Conservation (phyloP, 495 filamentous ascomycete species). For the Daldinia loculata region DNA sequence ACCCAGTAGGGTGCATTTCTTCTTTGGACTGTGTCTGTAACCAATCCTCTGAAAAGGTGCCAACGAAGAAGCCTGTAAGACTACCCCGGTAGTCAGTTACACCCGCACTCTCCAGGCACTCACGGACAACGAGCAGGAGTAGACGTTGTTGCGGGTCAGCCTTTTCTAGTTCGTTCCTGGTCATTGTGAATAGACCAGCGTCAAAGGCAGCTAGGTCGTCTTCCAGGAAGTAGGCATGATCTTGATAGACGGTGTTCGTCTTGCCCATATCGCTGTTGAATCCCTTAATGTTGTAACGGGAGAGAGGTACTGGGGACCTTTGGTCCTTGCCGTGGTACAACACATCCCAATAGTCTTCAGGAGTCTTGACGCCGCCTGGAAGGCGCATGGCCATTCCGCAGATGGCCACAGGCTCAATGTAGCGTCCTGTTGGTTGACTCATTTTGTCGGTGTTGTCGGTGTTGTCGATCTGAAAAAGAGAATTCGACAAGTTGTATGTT, state of each 20-base stretch:
- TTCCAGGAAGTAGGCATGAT: constrained; percentile 2
- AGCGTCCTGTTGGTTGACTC: constrained; percentile 2
- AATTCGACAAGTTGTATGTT: neutral
- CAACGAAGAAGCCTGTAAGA: constrained; percentile 57
- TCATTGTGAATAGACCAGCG: constrained; percentile 50
- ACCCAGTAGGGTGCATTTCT: constrained; percentile 5
- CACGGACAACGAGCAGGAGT: constrained; percentile 58
- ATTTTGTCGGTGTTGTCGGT: neutral
- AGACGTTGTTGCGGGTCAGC: constrained; percentile 61
- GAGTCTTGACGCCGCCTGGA: neutral
- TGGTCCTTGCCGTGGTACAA: constrained; percentile 2
- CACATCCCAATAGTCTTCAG: constrained; percentile 2
- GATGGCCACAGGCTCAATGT: neutral
- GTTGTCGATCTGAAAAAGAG: too few species aligned
- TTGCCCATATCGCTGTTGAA: constrained; percentile 6
- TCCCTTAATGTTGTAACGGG: constrained; percentile 2
- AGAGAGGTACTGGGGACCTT: neutral
- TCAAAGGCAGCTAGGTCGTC: constrained; percentile 35
- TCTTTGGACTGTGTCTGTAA: constrained; percentile 22
- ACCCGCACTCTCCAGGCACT: constrained; percentile 57
- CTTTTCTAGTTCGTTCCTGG: constrained; percentile 46
- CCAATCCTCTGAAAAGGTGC: constrained; percentile 51
- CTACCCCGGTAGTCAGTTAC: constrained; percentile 52
- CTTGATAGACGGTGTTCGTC: neutral
- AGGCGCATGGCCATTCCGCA: neutral